Conservation (phyloP, 768 basidiomycete species). For the Suillus tomentosus region DNA sequence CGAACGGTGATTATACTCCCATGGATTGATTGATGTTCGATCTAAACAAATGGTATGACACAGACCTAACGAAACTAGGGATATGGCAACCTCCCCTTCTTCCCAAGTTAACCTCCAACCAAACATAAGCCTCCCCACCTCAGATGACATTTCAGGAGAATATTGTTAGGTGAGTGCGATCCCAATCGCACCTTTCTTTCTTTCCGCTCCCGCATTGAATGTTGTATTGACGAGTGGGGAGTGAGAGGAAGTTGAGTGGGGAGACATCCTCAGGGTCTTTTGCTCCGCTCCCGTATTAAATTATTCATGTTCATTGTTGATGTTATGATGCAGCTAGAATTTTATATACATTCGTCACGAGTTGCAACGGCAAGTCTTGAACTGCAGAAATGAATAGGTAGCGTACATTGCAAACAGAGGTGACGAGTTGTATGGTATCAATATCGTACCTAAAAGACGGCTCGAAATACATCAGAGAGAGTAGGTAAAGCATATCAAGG, state of each 20-base stretch:
- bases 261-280: too few relatives aligned
- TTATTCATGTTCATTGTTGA: too few relatives aligned
- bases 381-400: not conserved
- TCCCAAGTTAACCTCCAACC: slow-evolving; percentile 8
- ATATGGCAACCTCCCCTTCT: slow-evolving; percentile 67
- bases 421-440: not conserved
- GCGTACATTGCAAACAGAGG: not conserved
- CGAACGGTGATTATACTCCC: slow-evolving; percentile 31
- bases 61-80: slow-evolving; percentile 74
- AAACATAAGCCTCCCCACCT: slow-evolving; percentile 25
- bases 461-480: too few relatives aligned
- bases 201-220: not conserved
- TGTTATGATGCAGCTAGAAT: too few relatives aligned
- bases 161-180: not conserved
- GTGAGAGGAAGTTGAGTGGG: not conserved
- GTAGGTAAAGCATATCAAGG: not conserved
- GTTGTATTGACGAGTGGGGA: not conserved
- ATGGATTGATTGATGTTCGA: not conserved
- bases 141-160: slow-evolving; percentile 33
- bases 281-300: too few relatives aligned
- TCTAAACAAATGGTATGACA: slow-evolving; percentile 27
- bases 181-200: not conserved
- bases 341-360: too few relatives aligned
- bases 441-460: not conserved
- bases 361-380: too few relatives aligned